These are phyloP conservation scores for Globisporangium sylvaticum DNA, from an alignment of 352 stramenopile genomes.

Conservation along the genomic window DNA sequence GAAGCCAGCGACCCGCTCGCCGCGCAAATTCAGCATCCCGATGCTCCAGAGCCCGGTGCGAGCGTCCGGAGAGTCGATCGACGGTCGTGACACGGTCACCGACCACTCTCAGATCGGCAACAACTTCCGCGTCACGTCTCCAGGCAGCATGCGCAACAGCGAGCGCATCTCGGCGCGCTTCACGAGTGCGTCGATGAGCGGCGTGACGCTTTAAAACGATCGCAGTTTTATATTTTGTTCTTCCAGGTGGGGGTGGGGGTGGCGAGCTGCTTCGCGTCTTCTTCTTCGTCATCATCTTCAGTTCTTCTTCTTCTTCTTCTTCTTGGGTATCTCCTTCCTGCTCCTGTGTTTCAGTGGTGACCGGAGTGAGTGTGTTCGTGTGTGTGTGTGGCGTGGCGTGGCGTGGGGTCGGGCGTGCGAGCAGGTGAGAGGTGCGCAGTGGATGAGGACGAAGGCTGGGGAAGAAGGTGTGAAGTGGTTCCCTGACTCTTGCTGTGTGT, in stretches of 20 bases:
- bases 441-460: neutral
- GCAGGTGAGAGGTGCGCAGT: neutral
- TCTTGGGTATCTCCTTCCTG: neutral
- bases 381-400: slow-evolving; percentile 8
- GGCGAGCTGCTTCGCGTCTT: neutral
- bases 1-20: slow-evolving; percentile 10
- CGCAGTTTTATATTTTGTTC: slow-evolving; percentile 8
- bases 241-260: neutral
- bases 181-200: slow-evolving; percentile 15
- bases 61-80: slow-evolving; percentile 15
- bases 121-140: slow-evolving; percentile 13
- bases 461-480: neutral
- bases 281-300: neutral
- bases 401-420: neutral
- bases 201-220: slow-evolving; percentile 17
- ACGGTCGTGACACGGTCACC: slow-evolving; percentile 16
- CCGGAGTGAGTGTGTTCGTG: neutral
- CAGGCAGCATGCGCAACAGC: slow-evolving; percentile 11
- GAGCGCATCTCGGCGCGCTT: slow-evolving; percentile 17
- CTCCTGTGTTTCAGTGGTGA: neutral
- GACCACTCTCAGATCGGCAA: neutral
- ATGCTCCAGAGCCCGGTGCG: slow-evolving; percentile 20
- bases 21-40: slow-evolving; percentile 21
- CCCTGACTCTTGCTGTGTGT: neutral
- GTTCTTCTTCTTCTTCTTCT: neutral